Evolutionary conservation across 192 early-diverging fungal species (phyloP).

Genomic region (Podila horticola): DNA sequence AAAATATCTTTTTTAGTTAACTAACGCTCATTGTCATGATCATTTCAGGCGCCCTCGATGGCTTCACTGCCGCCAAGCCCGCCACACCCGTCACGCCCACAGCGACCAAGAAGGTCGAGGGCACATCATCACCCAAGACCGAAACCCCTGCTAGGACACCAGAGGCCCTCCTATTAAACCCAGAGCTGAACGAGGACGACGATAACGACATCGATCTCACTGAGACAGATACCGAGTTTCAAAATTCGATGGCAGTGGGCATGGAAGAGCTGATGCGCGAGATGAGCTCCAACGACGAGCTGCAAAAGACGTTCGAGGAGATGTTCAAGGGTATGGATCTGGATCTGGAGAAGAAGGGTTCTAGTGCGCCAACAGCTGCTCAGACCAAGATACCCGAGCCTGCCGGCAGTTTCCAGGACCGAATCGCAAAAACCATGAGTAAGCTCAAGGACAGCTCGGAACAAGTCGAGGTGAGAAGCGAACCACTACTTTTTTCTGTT

Average conservation of each 20-base stretch:
- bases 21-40: neutral
- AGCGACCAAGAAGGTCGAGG: neutral
- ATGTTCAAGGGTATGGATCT: constrained; percentile 59
- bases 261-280: constrained; percentile 85
- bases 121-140: no score
- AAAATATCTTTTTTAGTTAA: neutral
- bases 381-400: constrained; percentile 6
- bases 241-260: constrained; percentile 75
- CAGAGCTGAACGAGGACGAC: neutral
- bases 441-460: constrained; percentile 89
- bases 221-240: constrained; percentile 70
- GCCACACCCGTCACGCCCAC: constrained; percentile 15
- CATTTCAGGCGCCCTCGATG: constrained; percentile 85
- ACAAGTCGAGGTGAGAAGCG: constrained; percentile 76
- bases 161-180: neutral
- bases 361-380: constrained; percentile 6
- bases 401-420: constrained; percentile 80
- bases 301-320: constrained; percentile 64
- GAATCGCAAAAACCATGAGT: constrained; percentile 88
- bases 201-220: constrained; percentile 11
- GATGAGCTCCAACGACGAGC: constrained; percentile 62
- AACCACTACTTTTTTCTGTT: neutral
- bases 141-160: no score
- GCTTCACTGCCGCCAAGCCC: constrained; percentile 67
- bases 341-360: neutral